Evolutionary conservation across 768 basidiomycete species (phyloP).

Genomic region (Lanmaoa pseudosensibilis): DNA sequence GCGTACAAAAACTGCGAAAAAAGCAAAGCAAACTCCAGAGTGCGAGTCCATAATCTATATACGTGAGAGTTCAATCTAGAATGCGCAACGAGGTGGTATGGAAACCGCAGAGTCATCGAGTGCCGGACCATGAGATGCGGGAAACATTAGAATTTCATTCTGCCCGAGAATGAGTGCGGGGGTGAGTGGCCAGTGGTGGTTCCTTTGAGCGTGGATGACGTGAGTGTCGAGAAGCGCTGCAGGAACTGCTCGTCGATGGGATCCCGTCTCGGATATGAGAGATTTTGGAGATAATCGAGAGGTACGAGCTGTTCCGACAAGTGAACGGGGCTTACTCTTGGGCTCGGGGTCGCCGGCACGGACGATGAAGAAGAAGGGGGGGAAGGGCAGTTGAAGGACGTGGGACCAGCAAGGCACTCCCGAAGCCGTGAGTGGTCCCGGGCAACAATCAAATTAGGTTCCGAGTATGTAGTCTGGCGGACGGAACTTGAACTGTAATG

Average conservation of each 20-base stretch:
- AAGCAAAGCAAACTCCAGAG: conserved; percentile 21
- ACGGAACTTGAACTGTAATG: conserved; percentile 17
- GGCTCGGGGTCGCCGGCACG: conserved; percentile 38
- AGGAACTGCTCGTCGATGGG: conserved; percentile 65
- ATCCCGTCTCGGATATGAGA: conserved; percentile 55
- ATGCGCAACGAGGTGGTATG: conserved; percentile 16
- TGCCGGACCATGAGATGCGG: not conserved
- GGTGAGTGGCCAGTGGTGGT: conserved; percentile 14
- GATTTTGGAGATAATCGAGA: conserved; percentile 58
- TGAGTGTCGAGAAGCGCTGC: conserved; percentile 48
- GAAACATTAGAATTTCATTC: conserved; percentile 21
- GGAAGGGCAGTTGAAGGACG: conserved; percentile 28
- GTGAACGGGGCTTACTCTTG: conserved; percentile 20
- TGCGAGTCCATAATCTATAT: conserved; percentile 32
- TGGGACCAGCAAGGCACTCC: conserved; percentile 20
- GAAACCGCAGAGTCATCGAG: no score
- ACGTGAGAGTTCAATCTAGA: conserved; percentile 25
- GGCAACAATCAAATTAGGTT: conserved; percentile 25
- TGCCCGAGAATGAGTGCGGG: conserved; percentile 26
- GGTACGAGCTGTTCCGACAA: conserved; percentile 53
- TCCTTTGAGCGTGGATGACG: conserved; percentile 22
- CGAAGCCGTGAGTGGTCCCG: conserved; percentile 25
- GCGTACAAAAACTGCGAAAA: conserved; percentile 22
- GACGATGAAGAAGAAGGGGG: conserved; percentile 42
- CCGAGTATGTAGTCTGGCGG: conserved; percentile 36